Conservation (phyloP, 2,329 filamentous ascomycete genomes). For the Zymoseptoria brevis region DNA sequence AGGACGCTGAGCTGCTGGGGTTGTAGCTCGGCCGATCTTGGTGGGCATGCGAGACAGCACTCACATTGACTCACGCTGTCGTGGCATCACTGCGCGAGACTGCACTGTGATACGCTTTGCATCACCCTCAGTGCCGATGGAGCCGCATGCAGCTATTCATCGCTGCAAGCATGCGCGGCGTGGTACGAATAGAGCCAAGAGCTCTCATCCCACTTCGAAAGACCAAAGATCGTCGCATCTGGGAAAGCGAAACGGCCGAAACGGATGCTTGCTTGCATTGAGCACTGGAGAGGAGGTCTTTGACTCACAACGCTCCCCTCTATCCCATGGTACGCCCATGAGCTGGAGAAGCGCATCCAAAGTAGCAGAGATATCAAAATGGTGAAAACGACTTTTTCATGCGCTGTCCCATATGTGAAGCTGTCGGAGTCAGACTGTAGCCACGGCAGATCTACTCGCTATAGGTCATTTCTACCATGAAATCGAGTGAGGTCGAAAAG, state of each 20-base stretch:
- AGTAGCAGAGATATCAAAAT: background rate
- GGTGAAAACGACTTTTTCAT: background rate
- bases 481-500: background rate
- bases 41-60: background rate
- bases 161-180: background rate
- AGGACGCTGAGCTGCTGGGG: slow-evolving; percentile 7
- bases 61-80: background rate
- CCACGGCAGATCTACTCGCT: background rate
- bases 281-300: background rate
- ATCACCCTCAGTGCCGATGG: background rate
- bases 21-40: background rate
- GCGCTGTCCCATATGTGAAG: background rate
- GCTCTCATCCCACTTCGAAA: background rate
- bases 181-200: background rate
- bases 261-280: background rate
- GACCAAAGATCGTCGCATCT: background rate
- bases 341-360: background rate
- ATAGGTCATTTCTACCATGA: background rate
- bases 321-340: background rate
- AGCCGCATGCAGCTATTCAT: background rate
- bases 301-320: background rate
- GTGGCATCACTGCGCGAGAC: background rate
- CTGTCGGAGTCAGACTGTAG: background rate
- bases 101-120: no score
- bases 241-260: background rate